Evolutionary conservation across 768 basidiomycete genomes (phyloP), one percentile per base, ranked within the genome.

Genomic region (Leucocoprinus birnbaumii): DNA sequence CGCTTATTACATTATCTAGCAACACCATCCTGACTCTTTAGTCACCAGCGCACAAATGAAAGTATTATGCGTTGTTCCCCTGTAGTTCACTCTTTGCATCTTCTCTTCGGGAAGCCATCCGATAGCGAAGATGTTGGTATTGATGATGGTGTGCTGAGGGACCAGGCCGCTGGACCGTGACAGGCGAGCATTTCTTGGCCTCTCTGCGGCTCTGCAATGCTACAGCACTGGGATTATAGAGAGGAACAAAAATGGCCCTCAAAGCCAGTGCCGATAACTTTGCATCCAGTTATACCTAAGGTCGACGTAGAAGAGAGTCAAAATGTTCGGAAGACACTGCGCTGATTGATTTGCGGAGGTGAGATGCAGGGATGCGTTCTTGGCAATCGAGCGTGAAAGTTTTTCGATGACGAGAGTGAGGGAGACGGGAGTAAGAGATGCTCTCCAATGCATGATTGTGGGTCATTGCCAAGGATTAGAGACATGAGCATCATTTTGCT

Each of bases 401-500:
- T 11, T 83, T 85, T 45, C 19, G 3, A 16, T n/a, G 65, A 62
- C 13, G 64, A n/a, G n/a, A n/a, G n/a, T n/a, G 35, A 56, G 14
- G 43, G 45, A 1, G 63, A 53, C 0, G 70, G 72, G 7, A 74
- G 67, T 37, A 55, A 78, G 58, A 67, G 62, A 53, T 73, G 69
- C 5, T 67, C 66, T 64, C 92, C 90, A 3, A 86, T 86, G 73
- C 88, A 98, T 1, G 96, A 98, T 58, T 94, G 91, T 0, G 96
- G 96, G 68, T 98, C 96, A 65, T 96, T 94, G 22, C 96, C 96
- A 0, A 93, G 93, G n/a, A 99, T 72, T 25, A 98, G 69, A 16
- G 95, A 86, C 19, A 98, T 77, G 5, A n/a, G 85, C 0, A 96
- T 98, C 0, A 94, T 94, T 73, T 98, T 99, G 14, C 96, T 96